Evolutionary conservation across 345 rosid genomes (phyloP), one percentile per base, ranked within the genome.

Genomic region (Syzygium oleosum): DNA sequence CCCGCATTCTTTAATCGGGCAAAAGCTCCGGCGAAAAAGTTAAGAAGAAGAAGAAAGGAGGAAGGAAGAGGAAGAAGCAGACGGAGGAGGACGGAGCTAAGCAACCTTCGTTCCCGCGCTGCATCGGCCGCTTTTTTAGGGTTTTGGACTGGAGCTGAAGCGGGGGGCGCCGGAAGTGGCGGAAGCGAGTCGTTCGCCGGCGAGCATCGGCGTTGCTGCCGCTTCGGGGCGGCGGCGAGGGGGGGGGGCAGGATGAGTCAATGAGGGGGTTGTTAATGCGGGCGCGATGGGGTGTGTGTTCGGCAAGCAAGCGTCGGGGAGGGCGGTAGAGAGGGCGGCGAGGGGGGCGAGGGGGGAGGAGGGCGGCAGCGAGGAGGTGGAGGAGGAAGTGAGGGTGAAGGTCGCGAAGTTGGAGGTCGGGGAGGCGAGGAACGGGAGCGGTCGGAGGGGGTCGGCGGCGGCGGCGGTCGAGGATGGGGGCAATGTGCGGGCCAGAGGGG

Each of bases 211-310:
- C 80, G 87, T 51, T 84, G 85, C 23, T 73, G 43, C 41, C 3
- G 79, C 54, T 88, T 79, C 43, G 85, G 85, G 41, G 46, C 46
- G 46, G 46, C 46, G 29, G 87, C 85, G 49, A 11, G 79, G 25
- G 86, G 23, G 85, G 53, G 89, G 23, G 80, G 78, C 87, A 85
- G 84, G 85, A 90, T 61, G 88, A 88, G 90, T 91, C 88, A 59
- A 94, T 91, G 95, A 90, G 89, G 93, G 89, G 90, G 86, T 84
- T 85, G 86, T 85, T 86, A 25, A 86, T 56, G n/a, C 29, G 89
- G 68, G 59, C 90, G 88, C 88, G 22, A 96, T 96, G 98, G 98
- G 98, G 87, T 96, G 98, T 89, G 98, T 95, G 89, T 92, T 96
- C 86, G 98, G 93, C 86, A 94, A 86, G 94, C 89, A 93, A 79